Base-by-base conservation (phyloP, 805 yeast genomes). In the Metschnikowia drakensbergensis region DNA sequence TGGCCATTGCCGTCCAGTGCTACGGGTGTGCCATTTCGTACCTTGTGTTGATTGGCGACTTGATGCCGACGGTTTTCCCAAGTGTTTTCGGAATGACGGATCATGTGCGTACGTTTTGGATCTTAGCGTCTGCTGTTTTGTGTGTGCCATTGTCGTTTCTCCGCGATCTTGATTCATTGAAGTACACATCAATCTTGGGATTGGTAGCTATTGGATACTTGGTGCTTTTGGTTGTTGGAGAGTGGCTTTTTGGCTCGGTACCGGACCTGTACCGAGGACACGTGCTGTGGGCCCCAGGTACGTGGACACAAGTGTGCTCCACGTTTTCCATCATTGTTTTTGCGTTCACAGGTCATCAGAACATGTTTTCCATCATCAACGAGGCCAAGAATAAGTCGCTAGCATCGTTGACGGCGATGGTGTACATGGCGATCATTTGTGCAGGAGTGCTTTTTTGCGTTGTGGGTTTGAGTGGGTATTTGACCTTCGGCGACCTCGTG, bases 341-440 rank as follows among this genome's bases (percentile, higher is more conserved):
- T 72, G 96, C 97, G 0, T 92, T 83, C 67, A 92, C 98, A 0
- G 94, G 97, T 59, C 97, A 92, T 62, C 97, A 92, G 65, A 92
- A 92, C 68, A 88, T 88, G 89, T 89, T 88, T 59, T 82, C 96
- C 1, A 80, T 91, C 47, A 79, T 90, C 47, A 92, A 91, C 59
- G 98, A 92, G 68, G 76, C 91, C 28, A 67, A 65, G 29, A 81
- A 81, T 55, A 77, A 76, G 52, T 69, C 85, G 0, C 67, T 78
- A n/a, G 50, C 61, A 5, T 71, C 68, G 31, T 70, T 82, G 51
- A 67, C 72, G 48, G 65, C 59, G 17, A 74, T 88, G 34, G 77
- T 84, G 23, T 51, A 65, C 17, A 53, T 67, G 6, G 82, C 91
- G 1, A 79, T 89, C 51, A 71, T 77, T 0, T 63, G 79, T 4